Evolutionary conservation across 768 basidiomycete genomes (phyloP).

Genomic region (Russula abietina): DNA sequence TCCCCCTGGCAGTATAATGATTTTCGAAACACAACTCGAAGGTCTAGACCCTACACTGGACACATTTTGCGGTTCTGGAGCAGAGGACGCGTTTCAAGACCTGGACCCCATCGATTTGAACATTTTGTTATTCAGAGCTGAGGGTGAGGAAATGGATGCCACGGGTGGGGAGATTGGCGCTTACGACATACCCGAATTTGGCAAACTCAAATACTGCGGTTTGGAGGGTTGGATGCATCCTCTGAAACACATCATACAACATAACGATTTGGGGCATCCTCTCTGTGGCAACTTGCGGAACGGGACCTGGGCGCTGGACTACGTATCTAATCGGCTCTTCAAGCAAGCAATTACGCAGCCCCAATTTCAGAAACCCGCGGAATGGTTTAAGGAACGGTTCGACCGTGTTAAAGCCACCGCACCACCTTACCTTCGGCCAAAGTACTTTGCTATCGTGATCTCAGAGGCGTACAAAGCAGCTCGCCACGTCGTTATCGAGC

Average conservation of each 20-base stretch:
- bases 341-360: constrained; percentile 60
- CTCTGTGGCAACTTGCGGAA: constrained; percentile 82
- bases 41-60: constrained; percentile 69
- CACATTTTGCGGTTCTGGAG: constrained; percentile 61
- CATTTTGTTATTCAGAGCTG: constrained; percentile 75
- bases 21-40: constrained; percentile 83
- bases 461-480: constrained; percentile 92
- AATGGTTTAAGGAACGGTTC: constrained; percentile 87
- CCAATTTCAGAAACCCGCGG: constrained; percentile 58
- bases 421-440: constrained; percentile 87
- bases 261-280: constrained; percentile 91
- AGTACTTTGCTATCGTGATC: constrained; percentile 90
- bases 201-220: constrained; percentile 83
- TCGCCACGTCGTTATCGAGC: constrained; percentile 74
- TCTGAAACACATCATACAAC: constrained; percentile 72
- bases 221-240: constrained; percentile 97
- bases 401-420: constrained; percentile 67
- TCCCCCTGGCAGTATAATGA: constrained; percentile 92
- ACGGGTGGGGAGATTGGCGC: constrained; percentile 74
- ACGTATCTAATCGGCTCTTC: constrained; percentile 62
- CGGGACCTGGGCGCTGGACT: constrained; percentile 91
- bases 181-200: constrained; percentile 74
- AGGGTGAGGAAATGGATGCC: constrained; percentile 88
- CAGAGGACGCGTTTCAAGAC: constrained; percentile 62
- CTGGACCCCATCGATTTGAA: constrained; percentile 87